Evolutionary conservation across 176 grass and related monocot species (phyloP).

Genomic region (Poa annua): DNA sequence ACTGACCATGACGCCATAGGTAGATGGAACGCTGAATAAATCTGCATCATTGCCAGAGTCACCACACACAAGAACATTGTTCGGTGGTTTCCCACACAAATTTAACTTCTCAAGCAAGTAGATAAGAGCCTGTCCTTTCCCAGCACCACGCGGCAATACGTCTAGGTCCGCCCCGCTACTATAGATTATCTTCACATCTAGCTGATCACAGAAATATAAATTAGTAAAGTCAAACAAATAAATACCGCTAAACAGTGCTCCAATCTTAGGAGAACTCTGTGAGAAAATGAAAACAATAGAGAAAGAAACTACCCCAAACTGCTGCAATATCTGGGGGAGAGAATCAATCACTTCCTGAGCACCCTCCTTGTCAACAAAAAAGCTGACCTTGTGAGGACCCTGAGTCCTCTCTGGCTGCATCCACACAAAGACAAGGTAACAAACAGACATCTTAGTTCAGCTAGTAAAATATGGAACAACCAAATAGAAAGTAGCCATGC

Average conservation of each 20-base stretch:
- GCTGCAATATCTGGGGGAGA: conserved; percentile 60
- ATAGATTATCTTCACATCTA: conserved; percentile 95
- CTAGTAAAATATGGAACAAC: background rate
- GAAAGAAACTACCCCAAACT: conserved; percentile 55
- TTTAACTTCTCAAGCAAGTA: conserved; percentile 82
- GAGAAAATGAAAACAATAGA: background rate
- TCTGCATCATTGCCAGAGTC: conserved; percentile 93
- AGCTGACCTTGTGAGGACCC: conserved; percentile 90
- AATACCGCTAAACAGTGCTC: background rate
- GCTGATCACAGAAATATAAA: conserved; percentile 49
- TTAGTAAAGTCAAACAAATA: background rate
- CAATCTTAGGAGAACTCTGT: background rate
- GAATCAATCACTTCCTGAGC: conserved; percentile 67
- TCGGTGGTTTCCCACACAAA: conserved; percentile 59
- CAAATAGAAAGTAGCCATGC: background rate
- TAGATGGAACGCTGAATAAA: conserved; percentile 77
- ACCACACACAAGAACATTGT: conserved; percentile 86
- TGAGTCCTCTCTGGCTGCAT: conserved; percentile 76
- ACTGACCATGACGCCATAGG: conserved; percentile 84
- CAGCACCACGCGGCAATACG: conserved; percentile 72
- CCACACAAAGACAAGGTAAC: background rate
- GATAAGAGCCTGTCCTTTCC: conserved; percentile 88
- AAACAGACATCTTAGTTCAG: conserved; percentile 25
- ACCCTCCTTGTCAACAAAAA: conserved; percentile 65
- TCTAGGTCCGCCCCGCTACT: conserved; percentile 79